Base-by-base conservation (phyloP, 2,329 filamentous ascomycete genomes). In the Fusarium brevicatenulatum region DNA sequence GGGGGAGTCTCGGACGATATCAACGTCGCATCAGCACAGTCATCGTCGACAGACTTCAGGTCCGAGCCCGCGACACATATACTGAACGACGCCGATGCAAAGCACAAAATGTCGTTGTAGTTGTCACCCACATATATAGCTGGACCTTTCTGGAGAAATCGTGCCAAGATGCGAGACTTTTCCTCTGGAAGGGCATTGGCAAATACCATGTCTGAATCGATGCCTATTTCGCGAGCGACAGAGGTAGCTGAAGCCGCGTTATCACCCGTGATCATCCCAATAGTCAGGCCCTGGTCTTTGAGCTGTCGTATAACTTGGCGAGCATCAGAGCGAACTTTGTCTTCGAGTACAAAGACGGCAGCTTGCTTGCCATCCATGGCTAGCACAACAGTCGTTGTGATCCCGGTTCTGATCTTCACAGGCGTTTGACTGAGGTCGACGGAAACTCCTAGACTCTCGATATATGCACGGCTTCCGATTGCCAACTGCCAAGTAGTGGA, bases 231-330 rank as follows among this genome's bases (percentile, higher is more conserved):
- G 2, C n/a, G 32, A 36, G 49, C 32, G 1, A 36, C 32, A 11
- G 32, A 52, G 12, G 16, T 36, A 6, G 49, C 49, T 10, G 32
- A 25, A 8, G 12, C 9, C 3, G n/a, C 32, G 12, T 21, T 52
- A 15, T 52, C 49, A 1, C 49, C 32, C 0, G 49, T 36, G 4
- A 52, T 52, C 32, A 52, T 52, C 2, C 49, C 49, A 6, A 52
- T 2, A 25, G 4, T 8, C 1, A 52, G 2, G 0, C n/a, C 49
- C 5, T 36, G 2, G 3, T 16, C 12, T 11, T 52, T 52, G 3
- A 52, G n/a, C 2, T 52, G 9, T 2, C 32, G 6, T 36, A 52
- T 11, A 2, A 25, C n/a, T 25, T 23, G 13, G 2, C 21, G 18
- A 25, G 12, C 49, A 37, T 37, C 4, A 0, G 32, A 25, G 2